phyloP scores from a whole-genome alignment of 1,284 basidiomycete species.

The Sanghuangporus sanghuang region DNA sequence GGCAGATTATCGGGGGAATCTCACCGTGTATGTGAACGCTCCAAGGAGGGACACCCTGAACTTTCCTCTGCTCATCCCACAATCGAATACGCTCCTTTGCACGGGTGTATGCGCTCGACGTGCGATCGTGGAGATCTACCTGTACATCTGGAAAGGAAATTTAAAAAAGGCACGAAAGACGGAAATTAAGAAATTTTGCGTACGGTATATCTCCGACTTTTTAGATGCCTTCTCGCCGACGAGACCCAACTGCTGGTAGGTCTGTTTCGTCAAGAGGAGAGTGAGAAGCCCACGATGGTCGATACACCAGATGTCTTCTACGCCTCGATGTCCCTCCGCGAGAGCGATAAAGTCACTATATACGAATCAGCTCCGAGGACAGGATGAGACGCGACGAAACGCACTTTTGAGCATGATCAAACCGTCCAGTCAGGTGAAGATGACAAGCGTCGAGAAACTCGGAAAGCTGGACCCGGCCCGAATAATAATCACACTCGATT shows the following conservation, averaged over 20 bases:
- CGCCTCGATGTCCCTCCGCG: conserved; percentile 14
- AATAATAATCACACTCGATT: not conserved
- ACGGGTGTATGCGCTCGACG: conserved; percentile 3
- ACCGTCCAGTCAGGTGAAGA: conserved; percentile 1
- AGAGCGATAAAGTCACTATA: conserved; percentile 8
- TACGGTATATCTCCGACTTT: conserved; percentile 37
- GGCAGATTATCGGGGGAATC: not conserved
- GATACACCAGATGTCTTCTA: conserved; percentile 59
- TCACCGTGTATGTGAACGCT: not conserved
- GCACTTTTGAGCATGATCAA: not conserved
- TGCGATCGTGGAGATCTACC: conserved; percentile 12
- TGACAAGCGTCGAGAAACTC: not conserved
- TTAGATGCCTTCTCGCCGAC: conserved; percentile 43
- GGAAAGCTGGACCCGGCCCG: not conserved
- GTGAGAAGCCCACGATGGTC: conserved; percentile 53
- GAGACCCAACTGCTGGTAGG: conserved; percentile 54
- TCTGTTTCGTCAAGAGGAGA: conserved; percentile 45
- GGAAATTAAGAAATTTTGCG: conserved; percentile 5
- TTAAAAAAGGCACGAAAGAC: not conserved
- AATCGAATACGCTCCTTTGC: conserved; percentile 10
- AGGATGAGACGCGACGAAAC: not conserved
- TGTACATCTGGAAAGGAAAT: conserved; percentile 1
- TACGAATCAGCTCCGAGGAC: not conserved
- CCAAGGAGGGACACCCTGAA: conserved; percentile 6
- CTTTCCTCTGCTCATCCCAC: conserved; percentile 12